Evolutionary conservation across 805 yeast genomes (phyloP), one percentile per base, ranked within the genome.

Genomic region (baker's yeast (Saccharomyces cerevisiae)): DNA sequence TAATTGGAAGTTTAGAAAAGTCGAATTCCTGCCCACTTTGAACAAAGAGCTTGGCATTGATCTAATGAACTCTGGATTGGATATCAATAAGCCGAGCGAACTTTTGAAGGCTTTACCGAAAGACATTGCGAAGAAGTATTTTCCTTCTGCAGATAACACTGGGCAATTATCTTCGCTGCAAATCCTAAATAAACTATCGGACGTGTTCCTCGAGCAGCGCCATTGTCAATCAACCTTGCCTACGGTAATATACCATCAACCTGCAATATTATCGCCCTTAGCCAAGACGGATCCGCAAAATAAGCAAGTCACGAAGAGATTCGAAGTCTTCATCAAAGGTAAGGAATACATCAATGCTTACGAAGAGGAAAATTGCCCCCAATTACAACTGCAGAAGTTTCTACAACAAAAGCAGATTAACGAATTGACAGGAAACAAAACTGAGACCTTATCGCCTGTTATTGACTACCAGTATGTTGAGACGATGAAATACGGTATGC

Each of bases 331-430:
- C 64, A 83, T 94, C 53, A 72, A 78, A 47, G 91, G 94, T 0
- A 78, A 79, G 58, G 99, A 94, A 69, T 84, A 83, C 57, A 87
- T 85, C 27, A 94, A 94, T 67, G 96, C 98, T 0, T 94, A 94
- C 67, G 99, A 94, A 61, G 99, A 94, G 70, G 98, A 94, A 65
- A 94, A 94, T 69, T 82, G 85, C 46, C 99, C 99, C 0, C 77
- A 77, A 55, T 76, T 73, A 30, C 99, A 94, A 68, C 63, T 70
- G 4, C 59, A 56, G 1, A 90, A 90, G 61, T 88, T 92, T 63
- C 58, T 70, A 55, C 58, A 67, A 3, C 97, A 92, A 64, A 79
- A 78, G 48, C 55, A 59, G 3, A 71, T 78, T 32, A 79, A 79
- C 51, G 70, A 68, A 1, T 72, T 73, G 6, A 79, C 65, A 53